phyloP scores from a whole-genome alignment of 345 rosid genomes.

The Camelina neglecta region DNA sequence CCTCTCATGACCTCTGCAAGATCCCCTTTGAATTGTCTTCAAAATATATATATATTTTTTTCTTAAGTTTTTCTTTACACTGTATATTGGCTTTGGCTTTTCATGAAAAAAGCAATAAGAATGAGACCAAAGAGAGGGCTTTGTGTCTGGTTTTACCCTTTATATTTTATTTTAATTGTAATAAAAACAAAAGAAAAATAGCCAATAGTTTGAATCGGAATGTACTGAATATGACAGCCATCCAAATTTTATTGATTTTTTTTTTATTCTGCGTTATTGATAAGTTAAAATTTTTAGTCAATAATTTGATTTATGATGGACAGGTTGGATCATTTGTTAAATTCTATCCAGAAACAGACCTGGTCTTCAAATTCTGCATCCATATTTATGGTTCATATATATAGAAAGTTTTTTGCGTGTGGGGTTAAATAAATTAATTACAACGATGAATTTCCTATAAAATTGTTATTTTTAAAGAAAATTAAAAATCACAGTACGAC shows the following conservation, averaged over 20 bases:
- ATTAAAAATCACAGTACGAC: not conserved
- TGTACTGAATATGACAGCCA: slow-evolving; percentile 52
- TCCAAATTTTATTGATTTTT: not conserved
- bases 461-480: not conserved
- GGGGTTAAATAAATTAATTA: slow-evolving; percentile 39
- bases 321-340: slow-evolving; percentile 49
- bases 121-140: slow-evolving; percentile 45
- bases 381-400: slow-evolving; percentile 43
- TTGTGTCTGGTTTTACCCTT: slow-evolving; percentile 42
- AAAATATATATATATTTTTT: not conserved
- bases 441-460: slow-evolving; percentile 20
- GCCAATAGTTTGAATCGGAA: slow-evolving; percentile 48
- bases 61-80: slow-evolving; percentile 26
- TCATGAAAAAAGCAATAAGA: slow-evolving; percentile 46
- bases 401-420: slow-evolving; percentile 45
- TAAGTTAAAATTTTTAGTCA: not conserved
- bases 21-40: slow-evolving; percentile 40
- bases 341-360: slow-evolving; percentile 40
- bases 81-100: slow-evolving; percentile 45
- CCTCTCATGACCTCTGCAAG: slow-evolving; percentile 42
- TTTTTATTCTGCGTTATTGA: slow-evolving; percentile 3
- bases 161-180: slow-evolving; percentile 22
- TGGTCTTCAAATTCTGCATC: slow-evolving; percentile 43
- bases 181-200: slow-evolving; percentile 28
- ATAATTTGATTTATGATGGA: slow-evolving; percentile 36